Evolutionary conservation across 371 early-diverging fungal genomes (phyloP).

Genomic region (Haplosporangium sp.): DNA sequence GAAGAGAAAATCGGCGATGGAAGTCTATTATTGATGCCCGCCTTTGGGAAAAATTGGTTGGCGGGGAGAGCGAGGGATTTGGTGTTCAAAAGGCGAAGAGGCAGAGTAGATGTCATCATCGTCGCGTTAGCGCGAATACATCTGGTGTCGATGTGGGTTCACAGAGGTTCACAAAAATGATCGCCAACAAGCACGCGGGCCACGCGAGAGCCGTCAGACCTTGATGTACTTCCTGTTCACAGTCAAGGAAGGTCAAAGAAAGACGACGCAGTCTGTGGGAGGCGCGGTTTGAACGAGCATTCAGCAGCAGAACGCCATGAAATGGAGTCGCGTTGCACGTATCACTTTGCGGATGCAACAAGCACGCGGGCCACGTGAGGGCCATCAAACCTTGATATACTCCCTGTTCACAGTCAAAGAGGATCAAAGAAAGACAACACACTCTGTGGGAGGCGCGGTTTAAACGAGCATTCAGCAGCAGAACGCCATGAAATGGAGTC

Average conservation of each 20-base stretch:
- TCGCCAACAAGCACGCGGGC: slow-evolving; percentile 19
- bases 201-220: not conserved
- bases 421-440: not conserved
- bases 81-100: not conserved
- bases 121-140: not conserved
- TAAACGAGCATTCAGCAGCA: slow-evolving; percentile 5
- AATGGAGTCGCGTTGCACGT: slow-evolving; percentile 7
- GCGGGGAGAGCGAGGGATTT: not conserved
- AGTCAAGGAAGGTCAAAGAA: slow-evolving; percentile 18
- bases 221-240: slow-evolving; percentile 18
- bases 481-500: slow-evolving; percentile 3
- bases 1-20: slow-evolving; percentile 3
- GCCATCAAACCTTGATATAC: slow-evolving; percentile 1
- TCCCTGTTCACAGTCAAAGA: slow-evolving; percentile 8
- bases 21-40: not conserved
- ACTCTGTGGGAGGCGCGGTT: slow-evolving; percentile 8
- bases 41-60: slow-evolving; percentile 3
- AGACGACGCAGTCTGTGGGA: slow-evolving; percentile 6
- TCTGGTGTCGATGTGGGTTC: slow-evolving; percentile 11
- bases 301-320: slow-evolving; percentile 11
- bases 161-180: slow-evolving; percentile 17
- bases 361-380: slow-evolving; percentile 3
- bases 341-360: slow-evolving; percentile 1
- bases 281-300: slow-evolving; percentile 20
- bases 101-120: slow-evolving; percentile 2